These are phyloP conservation scores for Komagataella pastoris DNA, from an alignment of 805 yeast genomes.

Conservation along the genomic window DNA sequence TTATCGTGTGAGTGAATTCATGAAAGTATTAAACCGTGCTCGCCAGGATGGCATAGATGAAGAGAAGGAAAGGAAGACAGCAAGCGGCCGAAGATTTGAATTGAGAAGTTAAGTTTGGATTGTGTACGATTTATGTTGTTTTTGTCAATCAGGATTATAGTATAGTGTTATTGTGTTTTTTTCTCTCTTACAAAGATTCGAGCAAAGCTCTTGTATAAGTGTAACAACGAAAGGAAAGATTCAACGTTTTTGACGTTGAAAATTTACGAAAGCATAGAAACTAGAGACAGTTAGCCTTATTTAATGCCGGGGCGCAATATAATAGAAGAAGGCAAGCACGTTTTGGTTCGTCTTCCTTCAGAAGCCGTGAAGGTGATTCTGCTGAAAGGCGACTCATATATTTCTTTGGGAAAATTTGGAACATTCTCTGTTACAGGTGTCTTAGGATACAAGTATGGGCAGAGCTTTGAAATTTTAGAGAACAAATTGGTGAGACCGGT, in stretches of 20 bases:
- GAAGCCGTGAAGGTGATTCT: slow-evolving; percentile 65
- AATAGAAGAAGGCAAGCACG: slow-evolving; percentile 17
- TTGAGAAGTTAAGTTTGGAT: not conserved
- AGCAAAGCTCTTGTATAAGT: too few species aligned
- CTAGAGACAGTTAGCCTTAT: too few species aligned
- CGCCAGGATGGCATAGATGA: slow-evolving; percentile 84
- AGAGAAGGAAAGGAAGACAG: slow-evolving; percentile 43
- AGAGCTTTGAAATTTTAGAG: slow-evolving; percentile 71
- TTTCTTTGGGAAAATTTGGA: slow-evolving; percentile 88
- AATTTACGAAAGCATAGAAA: not conserved
- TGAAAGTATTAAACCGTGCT: slow-evolving; percentile 92
- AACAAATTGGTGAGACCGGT: slow-evolving; percentile 39
- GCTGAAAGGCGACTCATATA: slow-evolving; percentile 41
- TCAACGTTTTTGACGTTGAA: not conserved
- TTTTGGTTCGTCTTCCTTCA: slow-evolving; percentile 68
- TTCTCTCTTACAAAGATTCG: too few species aligned
- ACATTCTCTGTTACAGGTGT: slow-evolving; percentile 62
- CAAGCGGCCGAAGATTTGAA: slow-evolving; percentile 58
- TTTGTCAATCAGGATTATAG: too few species aligned
- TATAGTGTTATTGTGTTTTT: too few species aligned
- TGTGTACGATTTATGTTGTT: not conserved
- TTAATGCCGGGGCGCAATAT: not conserved
- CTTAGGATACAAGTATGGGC: slow-evolving; percentile 77
- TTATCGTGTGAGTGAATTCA: slow-evolving; percentile 83
- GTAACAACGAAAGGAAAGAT: too few species aligned